Conservation (phyloP, 148 eudicot genomes). For the Heliamphora exappendiculata region DNA sequence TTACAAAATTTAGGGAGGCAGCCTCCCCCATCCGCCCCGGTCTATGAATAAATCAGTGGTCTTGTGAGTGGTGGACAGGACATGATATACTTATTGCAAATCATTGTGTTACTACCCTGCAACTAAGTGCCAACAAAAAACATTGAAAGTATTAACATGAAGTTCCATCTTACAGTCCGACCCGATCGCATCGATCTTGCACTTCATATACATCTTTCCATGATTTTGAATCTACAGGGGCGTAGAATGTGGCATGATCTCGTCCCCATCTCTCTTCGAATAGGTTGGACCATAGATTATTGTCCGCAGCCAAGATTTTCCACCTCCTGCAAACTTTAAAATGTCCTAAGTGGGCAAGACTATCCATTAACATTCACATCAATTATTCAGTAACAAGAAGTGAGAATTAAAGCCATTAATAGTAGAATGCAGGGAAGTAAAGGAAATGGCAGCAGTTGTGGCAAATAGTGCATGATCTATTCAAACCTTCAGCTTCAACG, state of each 20-base stretch:
- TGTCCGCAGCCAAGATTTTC: slow-evolving; percentile 62
- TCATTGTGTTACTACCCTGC: background rate
- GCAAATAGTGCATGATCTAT: background rate
- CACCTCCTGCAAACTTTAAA: slow-evolving; percentile 77
- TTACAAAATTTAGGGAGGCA: too few relatives aligned
- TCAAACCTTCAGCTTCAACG: background rate
- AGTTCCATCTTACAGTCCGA: slow-evolving; percentile 60
- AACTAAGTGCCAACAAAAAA: background rate
- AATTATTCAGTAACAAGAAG: background rate
- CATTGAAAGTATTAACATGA: background rate
- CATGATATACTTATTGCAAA: background rate
- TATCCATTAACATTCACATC: background rate
- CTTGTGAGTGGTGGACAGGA: background rate
- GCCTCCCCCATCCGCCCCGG: too few relatives aligned
- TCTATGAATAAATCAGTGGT: background rate
- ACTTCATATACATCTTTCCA: slow-evolving; percentile 72
- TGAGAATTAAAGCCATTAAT: background rate
- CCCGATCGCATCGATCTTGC: slow-evolving; percentile 84
- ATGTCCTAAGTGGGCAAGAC: slow-evolving; percentile 1
- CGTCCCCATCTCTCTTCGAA: slow-evolving; percentile 74
- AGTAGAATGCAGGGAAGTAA: background rate
- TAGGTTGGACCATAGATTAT: slow-evolving; percentile 58
- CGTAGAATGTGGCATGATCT: slow-evolving; percentile 41
- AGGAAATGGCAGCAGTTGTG: background rate
- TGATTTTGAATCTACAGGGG: slow-evolving; percentile 44